A percentile compares a stretch with the other conserved stretches of the same genome.
Conservation (phyloP, 2,329 filamentous ascomycete species). For the Pseudodiploospora longispora region DNA sequence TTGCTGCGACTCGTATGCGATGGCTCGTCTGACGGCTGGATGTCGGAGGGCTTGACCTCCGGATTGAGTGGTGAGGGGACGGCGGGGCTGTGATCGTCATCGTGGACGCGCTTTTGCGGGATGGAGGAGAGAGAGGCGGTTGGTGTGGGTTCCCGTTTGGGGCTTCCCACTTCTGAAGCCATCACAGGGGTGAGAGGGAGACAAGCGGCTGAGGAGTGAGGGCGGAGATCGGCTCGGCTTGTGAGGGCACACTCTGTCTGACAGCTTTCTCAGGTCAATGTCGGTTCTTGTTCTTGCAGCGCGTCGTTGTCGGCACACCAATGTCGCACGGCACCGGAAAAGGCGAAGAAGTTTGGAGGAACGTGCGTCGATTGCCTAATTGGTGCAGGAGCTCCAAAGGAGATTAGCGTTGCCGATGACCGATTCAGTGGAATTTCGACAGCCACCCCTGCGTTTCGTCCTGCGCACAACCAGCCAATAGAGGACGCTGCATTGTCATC, state of each 20-base stretch:
- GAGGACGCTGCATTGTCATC: not conserved
- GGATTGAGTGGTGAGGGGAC: conserved; percentile 70
- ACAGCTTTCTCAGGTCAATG: not conserved
- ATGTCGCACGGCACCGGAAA: no score
- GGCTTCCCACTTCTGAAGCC: conserved; percentile 28
- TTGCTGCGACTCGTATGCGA: conserved; percentile 24
- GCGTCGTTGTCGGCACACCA: conserved; percentile 5
- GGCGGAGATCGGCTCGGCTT: no score
- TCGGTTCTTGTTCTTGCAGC: not conserved
- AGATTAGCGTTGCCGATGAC: conserved; percentile 15
- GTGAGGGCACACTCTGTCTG: not conserved
- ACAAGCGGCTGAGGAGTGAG: not conserved
- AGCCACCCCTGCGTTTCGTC: conserved; percentile 8
- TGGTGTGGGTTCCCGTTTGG: conserved; percentile 34
- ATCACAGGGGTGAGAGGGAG: conserved; percentile 13
- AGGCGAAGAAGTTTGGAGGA: no score
- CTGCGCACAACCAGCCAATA: not conserved
- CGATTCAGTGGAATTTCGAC: conserved; percentile 8
- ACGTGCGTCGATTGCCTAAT: no score
- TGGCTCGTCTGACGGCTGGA: conserved; percentile 38
- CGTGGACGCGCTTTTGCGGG: conserved; percentile 57
- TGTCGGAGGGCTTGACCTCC: conserved; percentile 39
- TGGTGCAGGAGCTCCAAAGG: conserved; percentile 1
- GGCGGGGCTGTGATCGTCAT: conserved; percentile 62
- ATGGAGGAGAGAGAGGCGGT: conserved; percentile 37